These are phyloP conservation scores for Teratosphaeria gauchensis DNA, from an alignment of 2,329 filamentous ascomycete genomes.

Conservation along the genomic window DNA sequence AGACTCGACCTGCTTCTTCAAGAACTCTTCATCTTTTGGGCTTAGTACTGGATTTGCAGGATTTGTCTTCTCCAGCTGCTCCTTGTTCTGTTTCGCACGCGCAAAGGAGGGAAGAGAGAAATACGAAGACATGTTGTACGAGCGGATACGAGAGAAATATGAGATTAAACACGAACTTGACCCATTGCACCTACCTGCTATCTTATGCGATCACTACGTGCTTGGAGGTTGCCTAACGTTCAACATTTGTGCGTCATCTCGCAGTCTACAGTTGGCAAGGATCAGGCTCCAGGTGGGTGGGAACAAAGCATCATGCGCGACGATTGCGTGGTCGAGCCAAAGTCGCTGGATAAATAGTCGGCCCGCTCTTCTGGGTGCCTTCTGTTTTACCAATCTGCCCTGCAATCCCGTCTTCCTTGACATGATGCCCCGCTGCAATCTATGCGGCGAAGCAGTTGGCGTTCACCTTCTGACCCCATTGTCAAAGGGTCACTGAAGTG, in stretches of 20 bases:
- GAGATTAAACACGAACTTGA: neutral
- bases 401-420: no score
- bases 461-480: no score
- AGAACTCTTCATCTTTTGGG: conserved; percentile 51
- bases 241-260: neutral
- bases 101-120: conserved; percentile 27
- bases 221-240: neutral
- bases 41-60: conserved; percentile 42
- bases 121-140: conserved; percentile 19
- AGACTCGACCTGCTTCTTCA: conserved; percentile 28
- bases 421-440: no score
- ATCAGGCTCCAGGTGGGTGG: neutral
- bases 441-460: no score
- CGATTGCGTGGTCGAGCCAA: no score
- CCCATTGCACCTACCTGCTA: neutral
- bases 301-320: no score
- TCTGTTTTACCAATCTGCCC: no score
- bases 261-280: neutral
- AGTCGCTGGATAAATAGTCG: no score
- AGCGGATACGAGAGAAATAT: neutral
- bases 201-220: neutral
- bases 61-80: conserved; percentile 26
- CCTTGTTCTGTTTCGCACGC: conserved; percentile 26
- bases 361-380: no score
- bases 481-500: no score